Conservation (phyloP, 805 yeast species). For the Middelhovenomyces tepae region DNA sequence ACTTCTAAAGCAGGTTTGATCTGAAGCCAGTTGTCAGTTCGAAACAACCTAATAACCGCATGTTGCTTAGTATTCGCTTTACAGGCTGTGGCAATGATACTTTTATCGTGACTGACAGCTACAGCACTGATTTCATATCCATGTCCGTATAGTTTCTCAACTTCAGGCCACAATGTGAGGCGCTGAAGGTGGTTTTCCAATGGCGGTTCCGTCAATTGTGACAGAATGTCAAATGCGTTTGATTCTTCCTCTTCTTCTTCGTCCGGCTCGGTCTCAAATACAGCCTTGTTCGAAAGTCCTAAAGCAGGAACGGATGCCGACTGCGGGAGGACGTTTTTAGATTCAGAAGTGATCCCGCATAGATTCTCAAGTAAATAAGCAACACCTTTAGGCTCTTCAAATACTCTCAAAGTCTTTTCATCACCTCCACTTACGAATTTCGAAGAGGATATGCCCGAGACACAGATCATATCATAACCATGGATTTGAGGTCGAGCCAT, state of each 20-base stretch:
- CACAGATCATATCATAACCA: constrained; percentile 91
- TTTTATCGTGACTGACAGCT: constrained; percentile 56
- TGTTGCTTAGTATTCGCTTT: constrained; percentile 75
- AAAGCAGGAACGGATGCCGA: constrained; percentile 87
- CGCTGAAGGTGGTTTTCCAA: constrained; percentile 87
- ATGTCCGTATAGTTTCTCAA: constrained; percentile 92
- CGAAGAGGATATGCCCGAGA: constrained; percentile 49
- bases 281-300: constrained; percentile 78
- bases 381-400: constrained; percentile 78
- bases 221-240: constrained; percentile 12
- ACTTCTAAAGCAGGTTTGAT: constrained; percentile 48
- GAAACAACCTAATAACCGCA: constrained; percentile 76
- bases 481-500: constrained; percentile 96
- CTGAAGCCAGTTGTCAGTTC: constrained; percentile 51
- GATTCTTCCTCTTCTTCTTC: constrained; percentile 31
- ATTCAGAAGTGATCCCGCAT: constrained; percentile 34
- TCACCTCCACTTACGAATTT: constrained; percentile 90
- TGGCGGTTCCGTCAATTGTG: constrained; percentile 52
- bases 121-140: constrained; percentile 87
- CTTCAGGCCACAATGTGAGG: constrained; percentile 89
- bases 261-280: constrained; percentile 34
- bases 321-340: constrained; percentile 48
- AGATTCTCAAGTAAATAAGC: constrained; percentile 50
- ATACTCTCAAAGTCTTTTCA: constrained; percentile 83
- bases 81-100: constrained; percentile 80